These are phyloP conservation scores for Cairneyella variabilis DNA, from an alignment of 495 filamentous ascomycete species.

Conservation along the genomic window DNA sequence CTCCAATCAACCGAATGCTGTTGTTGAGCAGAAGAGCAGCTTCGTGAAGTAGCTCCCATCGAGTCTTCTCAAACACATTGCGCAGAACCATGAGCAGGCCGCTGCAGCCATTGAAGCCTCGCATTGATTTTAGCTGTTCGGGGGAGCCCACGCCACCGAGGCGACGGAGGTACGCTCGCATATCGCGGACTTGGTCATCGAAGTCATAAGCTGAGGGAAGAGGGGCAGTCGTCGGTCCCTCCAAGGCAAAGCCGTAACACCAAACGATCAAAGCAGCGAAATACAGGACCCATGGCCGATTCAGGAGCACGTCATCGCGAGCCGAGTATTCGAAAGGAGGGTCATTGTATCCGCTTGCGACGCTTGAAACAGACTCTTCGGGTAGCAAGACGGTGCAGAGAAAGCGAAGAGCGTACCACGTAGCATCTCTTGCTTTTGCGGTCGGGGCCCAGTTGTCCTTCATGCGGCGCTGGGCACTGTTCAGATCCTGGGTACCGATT, in stretches of 20 bases:
- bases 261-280: slow-evolving; percentile 89
- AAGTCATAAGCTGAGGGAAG: slow-evolving; percentile 48
- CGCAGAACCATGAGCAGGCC: slow-evolving; percentile 79
- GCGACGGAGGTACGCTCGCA: slow-evolving; percentile 71
- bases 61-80: slow-evolving; percentile 72
- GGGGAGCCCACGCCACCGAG: slow-evolving; percentile 75
- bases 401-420: slow-evolving; percentile 90
- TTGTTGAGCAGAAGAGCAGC: slow-evolving; percentile 75
- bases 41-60: slow-evolving; percentile 91
- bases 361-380: slow-evolving; percentile 31
- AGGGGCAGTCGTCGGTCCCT: slow-evolving; percentile 62
- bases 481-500: slow-evolving; percentile 78
- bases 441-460: slow-evolving; percentile 87
- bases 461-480: slow-evolving; percentile 77
- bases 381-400: slow-evolving; percentile 73
- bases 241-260: slow-evolving; percentile 91
- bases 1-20: slow-evolving; percentile 54
- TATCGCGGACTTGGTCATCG: slow-evolving; percentile 67
- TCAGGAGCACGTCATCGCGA: slow-evolving; percentile 84
- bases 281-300: slow-evolving; percentile 96
- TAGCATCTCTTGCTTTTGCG: slow-evolving; percentile 86
- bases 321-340: slow-evolving; percentile 60
- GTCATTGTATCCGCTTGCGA: slow-evolving; percentile 11
- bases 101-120: slow-evolving; percentile 76
- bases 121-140: slow-evolving; percentile 71